Base-by-base conservation (phyloP, 306 rosid species). In the Vachellia pachyceras region DNA sequence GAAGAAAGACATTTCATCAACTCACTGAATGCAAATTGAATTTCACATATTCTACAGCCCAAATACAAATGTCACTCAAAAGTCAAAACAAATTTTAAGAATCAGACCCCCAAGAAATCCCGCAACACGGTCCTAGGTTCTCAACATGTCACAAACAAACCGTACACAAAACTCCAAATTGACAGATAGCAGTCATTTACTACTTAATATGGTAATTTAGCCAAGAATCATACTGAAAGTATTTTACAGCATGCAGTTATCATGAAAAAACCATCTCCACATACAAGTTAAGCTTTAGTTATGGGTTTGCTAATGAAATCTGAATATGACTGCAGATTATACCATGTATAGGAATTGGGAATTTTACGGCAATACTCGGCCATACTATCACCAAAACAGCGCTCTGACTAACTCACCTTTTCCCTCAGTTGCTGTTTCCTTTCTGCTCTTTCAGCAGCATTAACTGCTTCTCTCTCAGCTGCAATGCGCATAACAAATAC, bases 401-500 rank as follows among this genome's bases (percentile, higher is more conserved):
- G 22, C 46, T 11, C 36, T 25, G 8, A 3, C 23, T 11, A 13
- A 87, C 91, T 81, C 74, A 89, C 96, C 82, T 91, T 91, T 23
- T 91, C 93, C 84, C 96, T 87, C 83, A 88, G 77, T 20, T 83
- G 88, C 69, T 63, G 89, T 42, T 91, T 91, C 78, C 93, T 89
- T 83, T 91, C 96, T 22, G 89, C 92, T 83, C 93, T 85, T 88
- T 91, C 96, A 1, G 91, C 93, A 35, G 91, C 90, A 80, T 85
- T 86, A 64, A 91, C 96, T 1, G 93, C 89, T 83, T 91, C 95
- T 23, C 93, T 82, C 73, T 91, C 96, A 5, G 93, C 96, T 91
- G 89, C 84, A 87, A 63, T 70, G 49, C 23, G 54, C 37, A 66
- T 10, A 1, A 25, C 64, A 81, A 37, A 22, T 8, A n/a, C 35